A percentile compares a stretch with the other conserved stretches of the same genome.
These are phyloP conservation scores for Chlorella sp. DNA, from an alignment of 139 green algal genomes.

Conservation along the genomic window DNA sequence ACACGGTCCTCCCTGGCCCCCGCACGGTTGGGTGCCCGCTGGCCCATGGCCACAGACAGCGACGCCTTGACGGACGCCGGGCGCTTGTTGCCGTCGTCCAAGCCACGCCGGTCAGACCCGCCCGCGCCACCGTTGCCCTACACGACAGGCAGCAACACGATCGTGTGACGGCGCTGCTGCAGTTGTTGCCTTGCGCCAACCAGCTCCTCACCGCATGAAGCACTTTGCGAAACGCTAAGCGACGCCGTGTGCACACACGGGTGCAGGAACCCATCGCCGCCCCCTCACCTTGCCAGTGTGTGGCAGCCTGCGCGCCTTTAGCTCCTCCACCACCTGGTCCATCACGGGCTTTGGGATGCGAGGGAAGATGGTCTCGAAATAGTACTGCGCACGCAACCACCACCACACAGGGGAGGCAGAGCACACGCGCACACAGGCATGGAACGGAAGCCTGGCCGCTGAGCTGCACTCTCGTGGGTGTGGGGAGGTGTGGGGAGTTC, in stretches of 20 bases:
- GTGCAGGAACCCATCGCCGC: no score
- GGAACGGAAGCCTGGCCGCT: neutral
- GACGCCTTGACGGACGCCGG: conserved; percentile 87
- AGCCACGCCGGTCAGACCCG: conserved; percentile 66
- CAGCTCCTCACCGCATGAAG: no score
- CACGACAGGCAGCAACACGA: no score
- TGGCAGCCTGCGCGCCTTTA: conserved; percentile 62
- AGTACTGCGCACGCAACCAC: conserved; percentile 77
- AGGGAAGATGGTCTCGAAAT: conserved; percentile 97
- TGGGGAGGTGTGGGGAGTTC: no score
- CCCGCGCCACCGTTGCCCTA: conserved; percentile 76
- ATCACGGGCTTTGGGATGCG: conserved; percentile 84
- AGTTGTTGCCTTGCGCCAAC: no score
- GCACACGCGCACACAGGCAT: conserved; percentile 2
- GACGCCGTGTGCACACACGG: no score
- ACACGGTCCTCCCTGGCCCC: conserved; percentile 59
- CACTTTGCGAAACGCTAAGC: no score
- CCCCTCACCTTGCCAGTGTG: conserved; percentile 34
- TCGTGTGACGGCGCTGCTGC: no score
- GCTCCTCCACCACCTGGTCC: conserved; percentile 61
- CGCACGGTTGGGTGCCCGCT: conserved; percentile 83
- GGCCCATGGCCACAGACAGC: conserved; percentile 86
- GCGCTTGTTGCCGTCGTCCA: conserved; percentile 50
- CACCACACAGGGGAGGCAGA: neutral
- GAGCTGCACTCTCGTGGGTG: no score